Evolutionary conservation across 176 grass and related monocot genomes (phyloP).

Genomic region (Thinopyrum elongatum): DNA sequence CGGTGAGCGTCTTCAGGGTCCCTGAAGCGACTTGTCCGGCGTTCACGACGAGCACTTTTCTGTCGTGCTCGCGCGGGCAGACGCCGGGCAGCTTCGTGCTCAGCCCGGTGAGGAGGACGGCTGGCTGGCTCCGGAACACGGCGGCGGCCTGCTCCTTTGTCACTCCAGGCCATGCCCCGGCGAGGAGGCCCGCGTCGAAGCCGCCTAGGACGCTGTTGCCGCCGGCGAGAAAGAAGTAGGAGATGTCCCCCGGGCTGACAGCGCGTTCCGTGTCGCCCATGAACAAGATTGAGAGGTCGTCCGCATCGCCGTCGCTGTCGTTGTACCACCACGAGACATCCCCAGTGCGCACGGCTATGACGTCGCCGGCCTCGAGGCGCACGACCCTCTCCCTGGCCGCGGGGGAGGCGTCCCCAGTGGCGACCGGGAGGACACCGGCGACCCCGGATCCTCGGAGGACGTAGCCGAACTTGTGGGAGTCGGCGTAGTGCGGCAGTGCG

Average conservation of each 20-base stretch:
- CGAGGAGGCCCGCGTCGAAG: slow-evolving; percentile 6
- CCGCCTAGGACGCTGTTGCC: background rate
- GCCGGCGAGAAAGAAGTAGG: slow-evolving; percentile 34
- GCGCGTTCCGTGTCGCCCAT: slow-evolving; percentile 8
- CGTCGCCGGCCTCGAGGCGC: slow-evolving; percentile 3
- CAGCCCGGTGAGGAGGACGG: background rate
- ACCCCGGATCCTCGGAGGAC: slow-evolving; percentile 26
- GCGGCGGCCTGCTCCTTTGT: background rate
- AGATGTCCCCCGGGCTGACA: background rate
- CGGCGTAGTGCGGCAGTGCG: slow-evolving; percentile 10
- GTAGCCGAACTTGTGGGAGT: slow-evolving; percentile 3
- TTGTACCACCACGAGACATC: slow-evolving; percentile 41
- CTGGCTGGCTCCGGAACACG: slow-evolving; percentile 26
- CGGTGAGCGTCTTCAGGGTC: background rate
- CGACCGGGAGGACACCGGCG: background rate
- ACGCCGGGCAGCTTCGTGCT: background rate
- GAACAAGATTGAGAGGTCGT: background rate
- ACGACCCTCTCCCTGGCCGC: background rate
- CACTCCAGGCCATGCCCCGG: background rate
- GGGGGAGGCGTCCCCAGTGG: too few relatives aligned
- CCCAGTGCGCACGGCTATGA: slow-evolving; percentile 10
- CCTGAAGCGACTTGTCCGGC: background rate
- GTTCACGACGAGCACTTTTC: slow-evolving; percentile 16
- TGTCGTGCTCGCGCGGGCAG: slow-evolving; percentile 10
- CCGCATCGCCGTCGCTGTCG: background rate